Evolutionary conservation across 331 rosid species (phyloP).

Genomic region (Phaseolus coccineus): DNA sequence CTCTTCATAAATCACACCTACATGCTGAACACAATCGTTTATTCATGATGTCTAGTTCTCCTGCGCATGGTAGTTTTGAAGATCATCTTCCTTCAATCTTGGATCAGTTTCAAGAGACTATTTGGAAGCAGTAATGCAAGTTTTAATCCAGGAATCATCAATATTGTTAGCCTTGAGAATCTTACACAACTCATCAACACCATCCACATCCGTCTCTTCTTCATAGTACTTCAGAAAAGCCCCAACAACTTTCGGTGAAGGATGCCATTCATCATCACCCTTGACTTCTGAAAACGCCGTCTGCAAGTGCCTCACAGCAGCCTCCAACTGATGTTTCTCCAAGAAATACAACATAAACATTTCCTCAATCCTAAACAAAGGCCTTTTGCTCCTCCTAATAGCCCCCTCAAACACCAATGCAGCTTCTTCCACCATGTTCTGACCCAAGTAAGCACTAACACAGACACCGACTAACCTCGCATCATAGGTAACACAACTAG

Average conservation of each 20-base stretch:
- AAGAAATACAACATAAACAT: constrained; percentile 62
- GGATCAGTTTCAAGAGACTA: constrained; percentile 44
- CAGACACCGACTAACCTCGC: constrained; percentile 54
- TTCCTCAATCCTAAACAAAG: constrained; percentile 63
- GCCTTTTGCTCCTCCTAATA: constrained; percentile 55
- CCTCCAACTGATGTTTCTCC: constrained; percentile 52
- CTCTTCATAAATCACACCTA: constrained; percentile 1
- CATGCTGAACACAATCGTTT: constrained; percentile 1
- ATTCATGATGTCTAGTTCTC: constrained; percentile 44
- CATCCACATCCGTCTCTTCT: constrained; percentile 63
- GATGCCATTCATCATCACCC: constrained; percentile 56
- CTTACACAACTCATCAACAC: constrained; percentile 62
- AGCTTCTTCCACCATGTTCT: constrained; percentile 70
- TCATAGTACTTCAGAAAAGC: constrained; percentile 72
- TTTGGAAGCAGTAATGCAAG: constrained; percentile 53
- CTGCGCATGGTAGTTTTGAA: constrained; percentile 45
- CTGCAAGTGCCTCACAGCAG: constrained; percentile 66
- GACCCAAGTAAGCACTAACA: constrained; percentile 64
- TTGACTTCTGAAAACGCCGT: constrained; percentile 55
- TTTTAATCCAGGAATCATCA: constrained; percentile 58
- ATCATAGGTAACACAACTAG: constrained; percentile 60
- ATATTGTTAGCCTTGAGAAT: constrained; percentile 62
- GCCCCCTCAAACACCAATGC: constrained; percentile 58
- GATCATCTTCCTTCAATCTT: constrained; percentile 56
- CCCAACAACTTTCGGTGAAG: constrained; percentile 45